Evolutionary conservation across 192 early-diverging fungal genomes (phyloP).

Genomic region (Linnemannia hyalina): DNA sequence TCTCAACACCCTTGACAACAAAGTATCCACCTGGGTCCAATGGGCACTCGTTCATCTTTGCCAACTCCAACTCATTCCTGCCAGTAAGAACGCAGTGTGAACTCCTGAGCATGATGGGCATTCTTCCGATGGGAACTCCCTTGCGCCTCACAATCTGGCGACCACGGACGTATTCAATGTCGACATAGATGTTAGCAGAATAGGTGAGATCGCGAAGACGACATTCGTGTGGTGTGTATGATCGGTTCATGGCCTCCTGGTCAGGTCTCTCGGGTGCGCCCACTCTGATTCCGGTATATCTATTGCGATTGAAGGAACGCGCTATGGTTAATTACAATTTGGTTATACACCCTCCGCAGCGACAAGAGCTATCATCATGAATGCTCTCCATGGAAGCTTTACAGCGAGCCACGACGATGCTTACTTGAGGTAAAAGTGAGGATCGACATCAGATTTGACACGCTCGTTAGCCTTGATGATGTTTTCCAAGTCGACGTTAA

Average conservation of each 20-base stretch:
- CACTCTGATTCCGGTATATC: slow-evolving; percentile 91
- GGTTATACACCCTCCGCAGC: not conserved
- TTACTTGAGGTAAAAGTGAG: slow-evolving; percentile 91
- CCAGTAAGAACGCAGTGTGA: slow-evolving; percentile 85
- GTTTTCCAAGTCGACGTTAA: slow-evolving; percentile 94
- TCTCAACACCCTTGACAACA: slow-evolving; percentile 95
- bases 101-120: slow-evolving; percentile 97
- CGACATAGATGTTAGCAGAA: slow-evolving; percentile 91
- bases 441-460: slow-evolving; percentile 94
- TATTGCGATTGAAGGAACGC: slow-evolving; percentile 27
- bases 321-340: not conserved
- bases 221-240: slow-evolving; percentile 95
- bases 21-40: slow-evolving; percentile 99
- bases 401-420: not conserved
- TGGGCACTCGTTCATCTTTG: slow-evolving; percentile 92
- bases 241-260: slow-evolving; percentile 72
- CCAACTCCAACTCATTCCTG: slow-evolving; percentile 86
- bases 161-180: slow-evolving; percentile 93
- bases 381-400: not conserved
- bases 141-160: slow-evolving; percentile 83
- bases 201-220: slow-evolving; percentile 97
- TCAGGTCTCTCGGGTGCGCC: slow-evolving; percentile 86
- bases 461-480: slow-evolving; percentile 94
- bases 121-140: slow-evolving; percentile 87
- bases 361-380: not conserved